Evolutionary conservation across 2,329 filamentous ascomycete species (phyloP).

Genomic region (Sporothrix euskadiensis): DNA sequence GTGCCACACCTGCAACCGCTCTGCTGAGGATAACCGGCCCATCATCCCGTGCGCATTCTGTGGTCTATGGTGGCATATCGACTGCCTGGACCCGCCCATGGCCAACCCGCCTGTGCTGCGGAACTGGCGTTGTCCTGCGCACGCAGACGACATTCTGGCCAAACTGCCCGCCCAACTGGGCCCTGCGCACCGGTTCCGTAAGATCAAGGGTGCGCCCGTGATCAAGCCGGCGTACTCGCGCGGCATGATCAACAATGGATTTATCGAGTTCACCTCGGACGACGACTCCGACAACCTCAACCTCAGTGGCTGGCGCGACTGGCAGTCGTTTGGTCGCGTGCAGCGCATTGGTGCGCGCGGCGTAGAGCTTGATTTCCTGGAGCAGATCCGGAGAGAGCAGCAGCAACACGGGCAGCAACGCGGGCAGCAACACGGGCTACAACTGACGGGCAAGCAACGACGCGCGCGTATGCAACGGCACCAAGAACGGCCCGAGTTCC

Average conservation of each 20-base stretch:
- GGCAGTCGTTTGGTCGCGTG: constrained; percentile 62
- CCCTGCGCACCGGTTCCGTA: constrained; percentile 62
- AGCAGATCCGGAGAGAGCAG: constrained; percentile 37
- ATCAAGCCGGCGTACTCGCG: constrained; percentile 59
- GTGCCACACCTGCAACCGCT: constrained; percentile 73
- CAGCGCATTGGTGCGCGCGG: constrained; percentile 65
- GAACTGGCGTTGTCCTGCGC: constrained; percentile 86
- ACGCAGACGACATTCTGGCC: constrained; percentile 73
- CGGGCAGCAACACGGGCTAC: neutral
- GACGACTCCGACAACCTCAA: constrained; percentile 51
- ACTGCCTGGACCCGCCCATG: constrained; percentile 84
- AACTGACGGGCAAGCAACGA: constrained; percentile 5
- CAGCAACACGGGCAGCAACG: too few species aligned
- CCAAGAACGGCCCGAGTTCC: constrained; percentile 13
- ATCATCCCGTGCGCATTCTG: constrained; percentile 89
- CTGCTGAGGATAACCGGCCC: constrained; percentile 62
- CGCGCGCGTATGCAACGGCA: constrained; percentile 28
- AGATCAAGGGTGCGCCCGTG: constrained; percentile 55
- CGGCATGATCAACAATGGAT: constrained; percentile 69
- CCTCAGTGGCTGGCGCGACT: constrained; percentile 55
- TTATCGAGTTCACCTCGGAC: constrained; percentile 66
- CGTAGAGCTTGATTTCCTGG: constrained; percentile 72
- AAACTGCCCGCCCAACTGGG: constrained; percentile 57
- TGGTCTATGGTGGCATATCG: constrained; percentile 81
- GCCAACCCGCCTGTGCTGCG: constrained; percentile 74